Conservation (phyloP, 331 rosid species). For the Pyracantha coccinea region DNA sequence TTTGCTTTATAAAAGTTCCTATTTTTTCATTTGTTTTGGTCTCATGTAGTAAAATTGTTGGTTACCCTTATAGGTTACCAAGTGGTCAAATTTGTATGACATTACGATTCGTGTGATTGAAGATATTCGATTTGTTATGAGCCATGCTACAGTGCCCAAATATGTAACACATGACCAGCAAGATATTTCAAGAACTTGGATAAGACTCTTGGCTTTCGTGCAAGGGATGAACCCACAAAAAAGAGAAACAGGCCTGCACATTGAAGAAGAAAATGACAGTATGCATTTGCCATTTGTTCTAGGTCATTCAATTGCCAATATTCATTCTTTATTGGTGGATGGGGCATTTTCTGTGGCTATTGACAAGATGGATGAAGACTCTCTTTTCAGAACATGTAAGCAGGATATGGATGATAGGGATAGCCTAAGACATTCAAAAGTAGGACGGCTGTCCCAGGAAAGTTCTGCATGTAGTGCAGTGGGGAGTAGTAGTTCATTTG, state of each 20-base stretch:
- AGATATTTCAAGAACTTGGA: conserved; percentile 79
- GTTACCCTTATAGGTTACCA: conserved; percentile 45
- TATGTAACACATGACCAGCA: conserved; percentile 67
- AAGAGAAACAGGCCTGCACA: conserved; percentile 76
- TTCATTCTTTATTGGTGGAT: conserved; percentile 76
- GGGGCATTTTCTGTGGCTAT: conserved; percentile 71
- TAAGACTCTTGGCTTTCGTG: conserved; percentile 70
- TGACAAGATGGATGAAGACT: conserved; percentile 43
- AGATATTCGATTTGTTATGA: conserved; percentile 94
- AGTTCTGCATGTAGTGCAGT: conserved; percentile 56
- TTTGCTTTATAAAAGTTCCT: neutral
- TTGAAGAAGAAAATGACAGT: conserved; percentile 84
- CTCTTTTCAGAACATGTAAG: neutral
- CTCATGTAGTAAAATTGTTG: neutral
- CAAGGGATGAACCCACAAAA: conserved; percentile 95
- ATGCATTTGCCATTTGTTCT: conserved; percentile 61
- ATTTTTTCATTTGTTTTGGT: neutral
- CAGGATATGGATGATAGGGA: conserved; percentile 51
- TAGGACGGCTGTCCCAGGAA: conserved; percentile 77
- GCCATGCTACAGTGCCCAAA: conserved; percentile 68
- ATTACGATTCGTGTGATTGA: conserved; percentile 76
- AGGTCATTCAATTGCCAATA: conserved; percentile 64
- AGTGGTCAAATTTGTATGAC: conserved; percentile 56
- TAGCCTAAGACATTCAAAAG: conserved; percentile 64
- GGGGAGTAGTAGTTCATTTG: conserved; percentile 29